Conservation (phyloP, 495 filamentous ascomycete species). For the Penicillium lagena region DNA sequence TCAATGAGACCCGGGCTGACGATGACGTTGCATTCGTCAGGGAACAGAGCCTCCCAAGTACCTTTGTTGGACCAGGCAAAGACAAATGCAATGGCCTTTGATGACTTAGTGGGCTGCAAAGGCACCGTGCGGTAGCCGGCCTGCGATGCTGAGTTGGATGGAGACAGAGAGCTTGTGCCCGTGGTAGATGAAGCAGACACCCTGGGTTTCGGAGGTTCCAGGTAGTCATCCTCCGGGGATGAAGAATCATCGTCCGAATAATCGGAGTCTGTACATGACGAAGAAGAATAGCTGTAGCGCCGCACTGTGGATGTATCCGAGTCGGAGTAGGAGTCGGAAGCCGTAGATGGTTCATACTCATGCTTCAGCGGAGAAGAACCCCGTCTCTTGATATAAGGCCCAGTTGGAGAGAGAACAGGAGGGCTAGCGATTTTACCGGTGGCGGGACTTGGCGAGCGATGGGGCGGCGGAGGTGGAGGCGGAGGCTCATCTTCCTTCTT, state of each 20-base stretch:
- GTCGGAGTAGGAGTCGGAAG: conserved; percentile 46
- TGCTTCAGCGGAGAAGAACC: conserved; percentile 95
- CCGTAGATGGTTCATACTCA: conserved; percentile 90
- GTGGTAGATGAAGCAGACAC: conserved; percentile 28
- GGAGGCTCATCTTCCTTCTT: conserved; percentile 34
- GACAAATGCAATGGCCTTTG: conserved; percentile 67
- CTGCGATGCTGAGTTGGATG: conserved; percentile 74
- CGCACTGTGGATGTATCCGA: conserved; percentile 48
- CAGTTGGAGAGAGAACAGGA: conserved; percentile 40
- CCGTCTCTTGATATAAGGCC: conserved; percentile 51
- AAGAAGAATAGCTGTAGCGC: conserved; percentile 40
- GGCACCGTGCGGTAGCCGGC: conserved; percentile 53
- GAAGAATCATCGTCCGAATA: conserved; percentile 38
- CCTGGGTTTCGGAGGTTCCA: conserved; percentile 16
- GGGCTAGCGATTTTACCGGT: conserved; percentile 43
- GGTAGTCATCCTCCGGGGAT: conserved; percentile 49
- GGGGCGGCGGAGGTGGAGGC: conserved; percentile 44
- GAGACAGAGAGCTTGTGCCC: conserved; percentile 50
- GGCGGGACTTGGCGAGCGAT: conserved; percentile 41
- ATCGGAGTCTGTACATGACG: conserved; percentile 33
- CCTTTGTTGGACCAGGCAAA: conserved; percentile 82
- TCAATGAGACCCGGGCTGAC: conserved; percentile 83
- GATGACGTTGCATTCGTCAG: conserved; percentile 70
- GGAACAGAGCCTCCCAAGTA: conserved; percentile 71
- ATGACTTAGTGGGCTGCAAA: conserved; percentile 44